Evolutionary conservation across 306 rosid species (phyloP), one percentile per base, ranked within the genome.

Genomic region (Castanospermum australe): DNA sequence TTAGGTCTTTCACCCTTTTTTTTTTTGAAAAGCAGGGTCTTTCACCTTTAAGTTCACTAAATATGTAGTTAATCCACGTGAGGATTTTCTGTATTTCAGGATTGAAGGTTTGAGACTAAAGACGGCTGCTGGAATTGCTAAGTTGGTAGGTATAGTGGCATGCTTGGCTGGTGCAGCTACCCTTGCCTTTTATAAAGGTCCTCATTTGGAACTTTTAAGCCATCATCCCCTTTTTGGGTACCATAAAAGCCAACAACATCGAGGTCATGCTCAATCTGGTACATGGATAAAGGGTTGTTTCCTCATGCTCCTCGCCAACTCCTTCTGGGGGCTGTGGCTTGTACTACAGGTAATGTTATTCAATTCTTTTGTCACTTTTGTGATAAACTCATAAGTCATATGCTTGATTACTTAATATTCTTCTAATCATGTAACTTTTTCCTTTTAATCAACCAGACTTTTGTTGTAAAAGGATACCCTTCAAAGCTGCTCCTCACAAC

Each of bases 241-340:
- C 71, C 86, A 78, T 59, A 20, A 72, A 33, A 66, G 5, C 32
- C 28, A 28, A 62, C 76, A 51, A 4, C 77, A 55, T n/a, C 52
- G 44, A 62, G 45, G 4, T 44, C 83, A 67, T 57, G 38, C 32
- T 77, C 7, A 84, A 21, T 75, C 86, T 4, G n/a, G 56, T 51
- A 73, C 85, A 38, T 92, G 97, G 97, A 54, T 89, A 7, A 89
- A 89, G 76, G 97, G 97, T 67, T 90, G 93, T 83, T 87, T 86
- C 83, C 74, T 92, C 65, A 60, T 90, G 89, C 89, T 92, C 6
- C 67, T 86, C 62, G 78, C 96, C 77, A 90, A 75, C 82, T 65
- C 41, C 30, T 82, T 73, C 14, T 92, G 90, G 89, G 89, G 85
- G 15, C 17, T 85, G 2, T 92, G 92, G 91, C 85, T 92, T 82